Conservation (phyloP, 306 rosid genomes). For the Luffa acutangula region DNA sequence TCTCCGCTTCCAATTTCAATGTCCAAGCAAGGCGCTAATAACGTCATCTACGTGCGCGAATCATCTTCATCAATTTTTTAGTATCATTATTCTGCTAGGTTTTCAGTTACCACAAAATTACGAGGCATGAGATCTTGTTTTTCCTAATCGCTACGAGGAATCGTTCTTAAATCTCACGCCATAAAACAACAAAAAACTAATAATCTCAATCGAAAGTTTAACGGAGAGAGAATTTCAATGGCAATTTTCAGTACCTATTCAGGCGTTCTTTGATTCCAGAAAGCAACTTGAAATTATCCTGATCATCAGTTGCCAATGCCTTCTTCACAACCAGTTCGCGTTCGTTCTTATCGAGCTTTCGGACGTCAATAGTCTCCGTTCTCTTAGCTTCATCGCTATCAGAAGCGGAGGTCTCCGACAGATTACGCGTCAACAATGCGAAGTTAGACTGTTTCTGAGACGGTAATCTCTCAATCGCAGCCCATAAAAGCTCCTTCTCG, state of each 20-base stretch:
- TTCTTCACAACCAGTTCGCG: slow-evolving; percentile 65
- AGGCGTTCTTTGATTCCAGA: slow-evolving; percentile 65
- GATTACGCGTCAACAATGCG: slow-evolving; percentile 35
- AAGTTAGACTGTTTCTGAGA: slow-evolving; percentile 39
- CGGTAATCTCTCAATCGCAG: slow-evolving; percentile 51
- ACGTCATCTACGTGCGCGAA: neutral
- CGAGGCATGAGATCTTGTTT: neutral
- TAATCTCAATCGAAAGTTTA: neutral
- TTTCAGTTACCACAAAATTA: neutral
- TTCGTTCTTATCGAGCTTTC: slow-evolving; percentile 38
- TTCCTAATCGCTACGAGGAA: neutral
- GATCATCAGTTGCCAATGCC: slow-evolving; percentile 66
- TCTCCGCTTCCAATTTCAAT: neutral
- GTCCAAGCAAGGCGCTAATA: neutral
- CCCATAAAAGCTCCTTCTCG: slow-evolving; percentile 67
- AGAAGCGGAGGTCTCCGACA: neutral
- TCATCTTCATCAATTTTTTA: neutral
- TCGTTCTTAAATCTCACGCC: neutral
- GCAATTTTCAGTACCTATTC: slow-evolving; percentile 21
- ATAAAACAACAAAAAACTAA: neutral
- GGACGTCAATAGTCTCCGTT: slow-evolving; percentile 36
- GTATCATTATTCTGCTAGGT: too few relatives aligned
- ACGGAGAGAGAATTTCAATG: neutral
- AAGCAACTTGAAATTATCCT: slow-evolving; percentile 56
- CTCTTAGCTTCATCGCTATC: neutral